A percentile compares a stretch with the other conserved stretches of the same genome.
Conservation (phyloP, 371 early-diverging fungal species). For the Choanephora cucurbitarum region DNA sequence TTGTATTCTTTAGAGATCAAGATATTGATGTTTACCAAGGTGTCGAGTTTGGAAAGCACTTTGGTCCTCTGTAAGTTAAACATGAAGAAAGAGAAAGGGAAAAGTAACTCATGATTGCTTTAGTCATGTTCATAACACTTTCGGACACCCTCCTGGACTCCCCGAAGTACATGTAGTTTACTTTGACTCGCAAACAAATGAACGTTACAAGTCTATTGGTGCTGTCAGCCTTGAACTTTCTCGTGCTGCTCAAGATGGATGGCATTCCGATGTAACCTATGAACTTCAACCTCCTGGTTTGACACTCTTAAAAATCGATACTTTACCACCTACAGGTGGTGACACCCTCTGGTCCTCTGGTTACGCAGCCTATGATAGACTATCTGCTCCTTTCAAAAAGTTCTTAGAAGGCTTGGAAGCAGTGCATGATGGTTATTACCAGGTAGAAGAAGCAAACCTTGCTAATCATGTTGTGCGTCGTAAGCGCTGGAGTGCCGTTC, state of each 20-base stretch:
- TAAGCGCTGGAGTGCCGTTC: constrained; percentile 41
- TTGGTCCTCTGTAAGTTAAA: constrained; percentile 48
- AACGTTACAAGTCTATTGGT: neutral
- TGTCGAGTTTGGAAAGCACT: constrained; percentile 51
- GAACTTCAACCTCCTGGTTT: constrained; percentile 61
- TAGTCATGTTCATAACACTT: constrained; percentile 35
- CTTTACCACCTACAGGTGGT: constrained; percentile 57
- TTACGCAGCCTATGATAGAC: constrained; percentile 63
- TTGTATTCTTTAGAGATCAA: constrained; percentile 69
- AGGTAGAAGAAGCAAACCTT: constrained; percentile 37
- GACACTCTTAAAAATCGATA: constrained; percentile 58
- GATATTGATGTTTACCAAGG: constrained; percentile 58
- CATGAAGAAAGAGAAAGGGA: neutral
- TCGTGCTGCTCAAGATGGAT: constrained; percentile 34
- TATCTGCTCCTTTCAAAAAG: constrained; percentile 58
- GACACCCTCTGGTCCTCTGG: constrained; percentile 61
- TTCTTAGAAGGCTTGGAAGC: constrained; percentile 66
- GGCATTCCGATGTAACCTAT: constrained; percentile 63
- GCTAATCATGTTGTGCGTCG: constrained; percentile 48
- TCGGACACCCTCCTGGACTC: constrained; percentile 34
- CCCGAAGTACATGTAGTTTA: constrained; percentile 38
- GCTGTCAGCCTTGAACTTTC: neutral
- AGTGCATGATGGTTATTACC: constrained; percentile 57
- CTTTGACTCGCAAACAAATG: constrained; percentile 24
- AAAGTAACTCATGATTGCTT: neutral